Evolutionary conservation across 139 green algal species (phyloP), one percentile per base, ranked within the genome.

Genomic region (Raphidocelis subcapitata): DNA sequence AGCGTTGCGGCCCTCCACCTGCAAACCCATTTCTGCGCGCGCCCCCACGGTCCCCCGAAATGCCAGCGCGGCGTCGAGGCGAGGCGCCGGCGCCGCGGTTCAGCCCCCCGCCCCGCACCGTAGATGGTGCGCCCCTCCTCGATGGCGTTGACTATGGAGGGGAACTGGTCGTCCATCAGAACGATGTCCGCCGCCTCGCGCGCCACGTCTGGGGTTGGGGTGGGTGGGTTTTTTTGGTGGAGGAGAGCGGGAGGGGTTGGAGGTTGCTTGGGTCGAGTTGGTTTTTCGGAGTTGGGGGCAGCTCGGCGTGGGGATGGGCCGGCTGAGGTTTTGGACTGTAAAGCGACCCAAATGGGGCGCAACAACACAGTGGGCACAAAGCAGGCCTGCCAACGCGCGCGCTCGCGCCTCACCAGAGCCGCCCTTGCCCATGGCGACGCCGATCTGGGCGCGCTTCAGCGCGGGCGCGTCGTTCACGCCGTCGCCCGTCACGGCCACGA

Each of bases 381-480:
- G n/a, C n/a, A n/a, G n/a, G n/a, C n/a, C n/a, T n/a, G 14, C 24
- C 15, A 32, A 26, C 3, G 12, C 12, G 5, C 36, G 59, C 3
- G 14, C 14, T 23, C 37, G 23, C 10, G 12, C 23, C 64, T 71
- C 32, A 73, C 67, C 86, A 2, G 85, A 86, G 28, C 85, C 88
- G 26, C 86, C 85, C 51, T 87, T 89, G 54, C 89, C 89, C 89
- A 96, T 96, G 49, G 87, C 85, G 21, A 95, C 83, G 36, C 89
- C 89, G 65, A 94, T 91, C 67, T 96, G 79, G 0, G 77, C 89
- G 61, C 85, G 84, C 75, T 92, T 92, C 20, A 96, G 82, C 24
- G 91, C 91, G 15, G 91, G 91, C 4, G 86, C 81, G 78, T 96
- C 91, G 72, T 96, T 96, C 20, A 94, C 86, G 46, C 86, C 86